These are phyloP conservation scores for Metarhizium rileyi DNA, from an alignment of 2,329 filamentous ascomycete species.

Conservation along the genomic window DNA sequence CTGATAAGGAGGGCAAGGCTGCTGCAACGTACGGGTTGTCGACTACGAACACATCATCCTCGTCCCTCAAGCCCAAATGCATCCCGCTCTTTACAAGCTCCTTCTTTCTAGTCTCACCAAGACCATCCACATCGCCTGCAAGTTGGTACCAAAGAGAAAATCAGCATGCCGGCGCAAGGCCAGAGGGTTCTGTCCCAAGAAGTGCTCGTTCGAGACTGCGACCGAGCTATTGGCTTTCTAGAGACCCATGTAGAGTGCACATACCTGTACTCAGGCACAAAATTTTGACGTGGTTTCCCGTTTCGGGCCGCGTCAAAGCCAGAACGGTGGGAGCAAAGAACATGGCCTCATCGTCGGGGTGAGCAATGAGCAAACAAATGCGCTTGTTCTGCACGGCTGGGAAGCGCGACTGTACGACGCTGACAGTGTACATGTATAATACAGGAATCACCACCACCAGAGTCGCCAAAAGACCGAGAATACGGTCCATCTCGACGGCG, in stretches of 20 bases:
- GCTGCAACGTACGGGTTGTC: slow-evolving; percentile 54
- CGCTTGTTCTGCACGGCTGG: slow-evolving; percentile 70
- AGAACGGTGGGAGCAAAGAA: slow-evolving; percentile 90
- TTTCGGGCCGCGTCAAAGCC: slow-evolving; percentile 67
- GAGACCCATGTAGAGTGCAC: slow-evolving; percentile 1
- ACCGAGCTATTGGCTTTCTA: background rate
- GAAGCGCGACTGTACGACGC: slow-evolving; percentile 40
- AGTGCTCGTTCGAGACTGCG: too few relatives aligned
- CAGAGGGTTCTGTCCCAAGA: too few relatives aligned
- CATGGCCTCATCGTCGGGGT: slow-evolving; percentile 99
- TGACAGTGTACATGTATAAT: slow-evolving; percentile 43
- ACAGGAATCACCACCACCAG: slow-evolving; percentile 29
- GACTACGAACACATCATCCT: slow-evolving; percentile 77
- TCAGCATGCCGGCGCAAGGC: background rate
- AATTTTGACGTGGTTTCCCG: slow-evolving; percentile 88
- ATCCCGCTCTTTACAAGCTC: slow-evolving; percentile 77
- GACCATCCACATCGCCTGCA: slow-evolving; percentile 71
- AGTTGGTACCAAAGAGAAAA: slow-evolving; percentile 7
- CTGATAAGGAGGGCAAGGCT: background rate
- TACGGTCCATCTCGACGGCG: slow-evolving; percentile 5
- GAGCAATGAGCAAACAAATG: slow-evolving; percentile 86
- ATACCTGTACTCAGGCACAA: slow-evolving; percentile 79
- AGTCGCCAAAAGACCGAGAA: slow-evolving; percentile 6
- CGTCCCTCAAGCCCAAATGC: slow-evolving; percentile 61
- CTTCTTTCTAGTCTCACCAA: slow-evolving; percentile 72